phyloP scores from a whole-genome alignment of 2,329 filamentous ascomycete genomes.

The Cercospora citrullina region DNA sequence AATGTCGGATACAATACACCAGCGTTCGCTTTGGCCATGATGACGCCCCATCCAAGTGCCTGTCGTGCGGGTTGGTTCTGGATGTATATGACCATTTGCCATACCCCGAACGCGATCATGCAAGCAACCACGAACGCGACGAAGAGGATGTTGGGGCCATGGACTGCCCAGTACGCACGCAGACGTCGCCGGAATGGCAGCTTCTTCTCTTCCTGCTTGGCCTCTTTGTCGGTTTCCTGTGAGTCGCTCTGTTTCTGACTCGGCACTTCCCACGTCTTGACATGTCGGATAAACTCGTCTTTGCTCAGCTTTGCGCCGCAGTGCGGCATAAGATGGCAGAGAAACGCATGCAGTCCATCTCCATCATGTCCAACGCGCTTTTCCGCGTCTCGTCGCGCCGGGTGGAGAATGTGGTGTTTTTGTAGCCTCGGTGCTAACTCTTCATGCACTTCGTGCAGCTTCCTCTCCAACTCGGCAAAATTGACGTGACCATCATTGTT shows the following conservation, averaged over 20 bases:
- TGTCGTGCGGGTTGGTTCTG: conserved; percentile 46
- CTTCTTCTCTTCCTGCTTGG: conserved; percentile 41
- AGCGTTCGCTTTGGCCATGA: conserved; percentile 57
- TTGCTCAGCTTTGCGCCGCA: conserved; percentile 48
- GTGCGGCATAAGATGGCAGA: conserved; percentile 50
- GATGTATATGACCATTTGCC: conserved; percentile 57
- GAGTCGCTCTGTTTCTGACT: conserved; percentile 57
- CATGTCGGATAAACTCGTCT: conserved; percentile 55
- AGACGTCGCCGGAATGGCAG: conserved; percentile 50
- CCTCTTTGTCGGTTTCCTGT: conserved; percentile 50
- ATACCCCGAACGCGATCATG: conserved; percentile 55
- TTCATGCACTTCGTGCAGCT: conserved; percentile 55
- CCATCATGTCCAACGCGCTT: conserved; percentile 24
- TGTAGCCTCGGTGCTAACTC: conserved; percentile 52
- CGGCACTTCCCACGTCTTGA: conserved; percentile 61
- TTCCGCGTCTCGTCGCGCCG: conserved; percentile 32
- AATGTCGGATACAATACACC: conserved; percentile 59
- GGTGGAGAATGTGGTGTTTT: conserved; percentile 49
- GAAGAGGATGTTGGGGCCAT: conserved; percentile 55
- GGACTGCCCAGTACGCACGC: conserved; percentile 57
- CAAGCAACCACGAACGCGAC: conserved; percentile 50
- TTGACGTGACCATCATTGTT: conserved; percentile 55
- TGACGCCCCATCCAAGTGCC: conserved; percentile 58
- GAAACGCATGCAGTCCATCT: conserved; percentile 52
- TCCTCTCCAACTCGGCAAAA: conserved; percentile 55